A percentile compares a stretch with the other conserved stretches of the same genome.
Conservation (phyloP, 2,329 filamentous ascomycete genomes). For the Tolypocladium ophioglossoides region DNA sequence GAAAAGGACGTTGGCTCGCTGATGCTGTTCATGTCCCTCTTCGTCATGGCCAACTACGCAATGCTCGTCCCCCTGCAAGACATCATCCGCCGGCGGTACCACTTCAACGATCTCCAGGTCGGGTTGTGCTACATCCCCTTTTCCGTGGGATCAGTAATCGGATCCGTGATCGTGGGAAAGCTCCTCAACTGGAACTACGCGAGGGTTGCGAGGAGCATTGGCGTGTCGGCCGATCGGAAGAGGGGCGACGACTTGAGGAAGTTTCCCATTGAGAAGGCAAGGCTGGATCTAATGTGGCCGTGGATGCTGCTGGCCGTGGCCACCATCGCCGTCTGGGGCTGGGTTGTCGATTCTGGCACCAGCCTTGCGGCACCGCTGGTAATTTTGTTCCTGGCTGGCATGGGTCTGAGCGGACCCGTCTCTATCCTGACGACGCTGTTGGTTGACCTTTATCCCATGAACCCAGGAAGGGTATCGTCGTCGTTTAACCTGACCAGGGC, state of each 20-base stretch:
- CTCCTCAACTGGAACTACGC: constrained; percentile 52
- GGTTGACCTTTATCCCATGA: constrained; percentile 31
- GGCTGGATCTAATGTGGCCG: constrained; percentile 24
- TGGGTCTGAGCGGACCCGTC: constrained; percentile 26
- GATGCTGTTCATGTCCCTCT: constrained; percentile 22
- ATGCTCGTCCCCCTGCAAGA: constrained; percentile 21
- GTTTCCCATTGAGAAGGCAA: constrained; percentile 26
- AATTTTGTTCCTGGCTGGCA: constrained; percentile 26
- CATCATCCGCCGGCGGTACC: constrained; percentile 19
- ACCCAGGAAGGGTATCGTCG: constrained; percentile 29
- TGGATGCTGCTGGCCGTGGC: constrained; percentile 33
- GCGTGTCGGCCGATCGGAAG: constrained; percentile 36
- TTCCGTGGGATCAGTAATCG: constrained; percentile 23
- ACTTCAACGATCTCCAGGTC: constrained; percentile 26
- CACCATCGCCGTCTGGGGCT: constrained; percentile 29
- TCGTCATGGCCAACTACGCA: constrained; percentile 22
- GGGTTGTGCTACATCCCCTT: constrained; percentile 32
- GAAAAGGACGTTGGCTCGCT: constrained; percentile 23
- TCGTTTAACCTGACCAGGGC: constrained; percentile 30
- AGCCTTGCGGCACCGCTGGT: constrained; percentile 29
- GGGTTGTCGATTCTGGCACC: constrained; percentile 26
- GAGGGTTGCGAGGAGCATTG: constrained; percentile 36
- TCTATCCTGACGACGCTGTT: constrained; percentile 29
- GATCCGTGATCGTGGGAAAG: constrained; percentile 29
- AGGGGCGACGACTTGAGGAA: constrained; percentile 23